Evolutionary conservation across 306 rosid genomes (phyloP).

Genomic region (Pachyrhizus erosus): DNA sequence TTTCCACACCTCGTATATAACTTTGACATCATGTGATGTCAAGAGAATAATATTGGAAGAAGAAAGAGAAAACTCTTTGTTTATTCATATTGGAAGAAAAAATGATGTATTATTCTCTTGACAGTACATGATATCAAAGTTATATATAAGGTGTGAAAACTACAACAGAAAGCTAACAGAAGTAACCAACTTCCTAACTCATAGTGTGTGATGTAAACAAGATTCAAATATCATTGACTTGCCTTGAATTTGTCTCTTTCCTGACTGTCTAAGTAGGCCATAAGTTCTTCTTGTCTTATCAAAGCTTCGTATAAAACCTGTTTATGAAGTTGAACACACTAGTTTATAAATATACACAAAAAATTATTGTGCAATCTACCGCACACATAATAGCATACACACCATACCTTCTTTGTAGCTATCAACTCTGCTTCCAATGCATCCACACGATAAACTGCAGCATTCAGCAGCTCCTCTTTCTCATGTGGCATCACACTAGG

Average conservation of each 20-base stretch:
- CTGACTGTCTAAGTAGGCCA: constrained; percentile 64
- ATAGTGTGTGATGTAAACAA: background rate
- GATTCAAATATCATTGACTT: constrained; percentile 41
- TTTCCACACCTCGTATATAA: too few species aligned
- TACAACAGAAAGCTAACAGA: too few species aligned
- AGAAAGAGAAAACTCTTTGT: too few species aligned
- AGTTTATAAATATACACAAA: constrained; percentile 1
- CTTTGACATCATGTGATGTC: too few species aligned
- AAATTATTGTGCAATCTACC: background rate
- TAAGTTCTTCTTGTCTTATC: constrained; percentile 84
- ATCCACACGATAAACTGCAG: constrained; percentile 83
- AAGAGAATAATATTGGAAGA: too few species aligned
- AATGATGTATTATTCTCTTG: too few species aligned
- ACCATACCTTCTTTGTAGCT: constrained; percentile 75
- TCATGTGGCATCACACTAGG: constrained; percentile 76
- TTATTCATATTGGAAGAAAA: too few species aligned
- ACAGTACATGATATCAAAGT: too few species aligned
- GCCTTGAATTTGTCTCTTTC: constrained; percentile 59
- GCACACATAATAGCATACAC: background rate
- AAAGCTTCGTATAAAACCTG: constrained; percentile 81
- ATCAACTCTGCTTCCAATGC: constrained; percentile 88
- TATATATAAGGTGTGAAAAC: too few species aligned
- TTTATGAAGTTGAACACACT: constrained; percentile 33
- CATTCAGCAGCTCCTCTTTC: constrained; percentile 81
- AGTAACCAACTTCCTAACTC: too few species aligned